Percentiles rank a stretch among this genome's conserved stretches.
phyloP scores from a whole-genome alignment of 139 green algal species.

The Chlorella vulgaris region DNA sequence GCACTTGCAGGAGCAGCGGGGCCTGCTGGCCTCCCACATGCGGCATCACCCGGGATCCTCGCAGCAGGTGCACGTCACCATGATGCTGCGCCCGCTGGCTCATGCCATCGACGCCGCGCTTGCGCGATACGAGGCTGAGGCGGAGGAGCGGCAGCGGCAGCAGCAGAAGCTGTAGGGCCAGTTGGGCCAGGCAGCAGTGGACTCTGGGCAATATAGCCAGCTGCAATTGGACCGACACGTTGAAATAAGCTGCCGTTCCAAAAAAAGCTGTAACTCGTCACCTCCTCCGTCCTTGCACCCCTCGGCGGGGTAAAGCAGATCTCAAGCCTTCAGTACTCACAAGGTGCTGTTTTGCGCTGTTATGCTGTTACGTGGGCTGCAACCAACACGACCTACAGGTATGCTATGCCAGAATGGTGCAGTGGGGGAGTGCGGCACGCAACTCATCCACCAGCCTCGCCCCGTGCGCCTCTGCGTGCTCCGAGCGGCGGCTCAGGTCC shows the following conservation, averaged over 20 bases:
- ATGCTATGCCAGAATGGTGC: neutral
- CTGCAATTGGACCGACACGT: no score
- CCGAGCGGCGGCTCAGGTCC: neutral
- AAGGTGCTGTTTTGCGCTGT: no score
- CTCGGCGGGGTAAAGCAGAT: no score
- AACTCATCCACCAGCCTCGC: neutral
- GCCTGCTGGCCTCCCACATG: conserved; percentile 25
- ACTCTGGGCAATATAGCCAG: no score
- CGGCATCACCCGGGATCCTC: neutral
- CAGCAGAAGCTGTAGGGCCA: neutral
- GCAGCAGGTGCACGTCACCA: conserved; percentile 37
- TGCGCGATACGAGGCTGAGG: conserved; percentile 20
- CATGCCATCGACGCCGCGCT: conserved; percentile 42
- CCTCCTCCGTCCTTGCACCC: no score
- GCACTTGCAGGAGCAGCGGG: conserved; percentile 47
- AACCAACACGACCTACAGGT: neutral
- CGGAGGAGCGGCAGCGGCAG: conserved; percentile 17
- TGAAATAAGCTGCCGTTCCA: no score
- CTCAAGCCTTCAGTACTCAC: no score
- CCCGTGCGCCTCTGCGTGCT: neutral
- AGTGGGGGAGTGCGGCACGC: neutral
- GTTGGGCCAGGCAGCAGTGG: no score
- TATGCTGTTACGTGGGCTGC: no score
- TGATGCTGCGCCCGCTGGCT: conserved; percentile 43
- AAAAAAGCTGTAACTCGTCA: no score